phyloP scores from a whole-genome alignment of 192 early-diverging fungal species.

The Oehlia diaphana region DNA sequence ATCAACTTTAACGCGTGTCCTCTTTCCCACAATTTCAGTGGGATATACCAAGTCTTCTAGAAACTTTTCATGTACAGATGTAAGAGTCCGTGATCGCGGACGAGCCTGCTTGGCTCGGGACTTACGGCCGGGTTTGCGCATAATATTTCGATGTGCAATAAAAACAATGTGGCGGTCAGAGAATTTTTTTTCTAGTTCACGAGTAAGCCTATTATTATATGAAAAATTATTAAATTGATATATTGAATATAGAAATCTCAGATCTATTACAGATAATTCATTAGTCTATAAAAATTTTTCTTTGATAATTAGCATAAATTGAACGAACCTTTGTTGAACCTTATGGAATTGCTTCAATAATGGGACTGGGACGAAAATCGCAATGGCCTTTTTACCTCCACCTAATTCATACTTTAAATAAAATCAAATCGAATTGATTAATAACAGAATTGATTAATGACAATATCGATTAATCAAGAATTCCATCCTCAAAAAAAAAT shows the following conservation, averaged over 20 bases:
- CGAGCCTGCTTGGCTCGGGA: constrained; percentile 90
- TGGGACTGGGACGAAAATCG: constrained; percentile 97
- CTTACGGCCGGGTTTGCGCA: constrained; percentile 88
- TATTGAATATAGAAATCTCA: background rate
- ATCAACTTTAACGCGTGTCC: constrained; percentile 95
- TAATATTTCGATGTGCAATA: constrained; percentile 90
- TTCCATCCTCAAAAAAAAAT: background rate
- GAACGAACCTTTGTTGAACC: constrained; percentile 76
- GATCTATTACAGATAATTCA: background rate
- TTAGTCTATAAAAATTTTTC: background rate
- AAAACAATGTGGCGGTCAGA: constrained; percentile 98
- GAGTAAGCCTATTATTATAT: constrained; percentile 68
- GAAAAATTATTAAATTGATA: background rate
- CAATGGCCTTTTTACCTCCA: constrained; percentile 93
- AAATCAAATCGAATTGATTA: background rate
- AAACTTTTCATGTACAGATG: constrained; percentile 94
- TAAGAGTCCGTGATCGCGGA: constrained; percentile 95
- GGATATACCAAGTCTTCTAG: constrained; percentile 98
- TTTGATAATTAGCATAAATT: background rate
- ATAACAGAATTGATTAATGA: background rate
- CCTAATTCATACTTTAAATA: constrained; percentile 77
- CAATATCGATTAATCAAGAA: background rate
- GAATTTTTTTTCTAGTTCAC: constrained; percentile 99
- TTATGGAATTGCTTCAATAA: constrained; percentile 94
- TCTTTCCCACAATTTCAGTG: constrained; percentile 99